Conservation (phyloP, 2,329 filamentous ascomycete species). For the Pestalotiopsis sp. region DNA sequence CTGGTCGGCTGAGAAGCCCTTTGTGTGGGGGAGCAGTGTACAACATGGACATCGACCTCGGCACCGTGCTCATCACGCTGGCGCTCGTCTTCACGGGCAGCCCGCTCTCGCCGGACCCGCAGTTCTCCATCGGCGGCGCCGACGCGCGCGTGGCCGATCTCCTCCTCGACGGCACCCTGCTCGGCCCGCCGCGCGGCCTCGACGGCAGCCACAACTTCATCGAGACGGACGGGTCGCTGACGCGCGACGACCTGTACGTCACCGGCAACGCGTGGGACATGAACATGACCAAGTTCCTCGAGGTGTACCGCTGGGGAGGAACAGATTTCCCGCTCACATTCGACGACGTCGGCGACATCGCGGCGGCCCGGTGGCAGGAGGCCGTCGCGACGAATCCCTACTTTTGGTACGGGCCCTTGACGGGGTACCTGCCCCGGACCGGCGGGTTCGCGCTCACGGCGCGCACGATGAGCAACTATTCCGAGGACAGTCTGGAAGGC, state of each 20-base stretch:
- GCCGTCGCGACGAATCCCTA: conserved; percentile 50
- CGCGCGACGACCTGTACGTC: conserved; percentile 52
- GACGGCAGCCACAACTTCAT: conserved; percentile 55
- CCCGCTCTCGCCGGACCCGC: conserved; percentile 45
- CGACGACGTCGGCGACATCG: conserved; percentile 42
- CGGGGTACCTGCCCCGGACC: conserved; percentile 47
- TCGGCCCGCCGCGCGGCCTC: conserved; percentile 47
- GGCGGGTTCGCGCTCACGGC: conserved; percentile 51
- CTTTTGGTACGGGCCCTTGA: conserved; percentile 54
- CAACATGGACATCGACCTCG: conserved; percentile 46
- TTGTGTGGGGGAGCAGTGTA: conserved; percentile 28
- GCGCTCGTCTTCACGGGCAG: conserved; percentile 51
- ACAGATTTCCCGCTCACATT: conserved; percentile 39
- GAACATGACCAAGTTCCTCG: conserved; percentile 52
- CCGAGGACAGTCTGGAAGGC: conserved; percentile 15
- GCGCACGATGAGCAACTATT: conserved; percentile 45
- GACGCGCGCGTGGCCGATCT: conserved; percentile 34
- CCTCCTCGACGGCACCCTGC: conserved; percentile 39
- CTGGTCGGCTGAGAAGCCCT: neutral
- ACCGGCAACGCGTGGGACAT: conserved; percentile 50
- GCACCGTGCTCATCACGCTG: conserved; percentile 40
- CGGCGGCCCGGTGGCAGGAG: conserved; percentile 44
- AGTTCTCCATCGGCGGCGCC: conserved; percentile 54
- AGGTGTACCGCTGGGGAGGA: conserved; percentile 43
- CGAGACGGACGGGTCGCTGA: conserved; percentile 54